Evolutionary conservation across 73 alveolate genomes (phyloP).

Genomic region (Symbiodinium natans): DNA sequence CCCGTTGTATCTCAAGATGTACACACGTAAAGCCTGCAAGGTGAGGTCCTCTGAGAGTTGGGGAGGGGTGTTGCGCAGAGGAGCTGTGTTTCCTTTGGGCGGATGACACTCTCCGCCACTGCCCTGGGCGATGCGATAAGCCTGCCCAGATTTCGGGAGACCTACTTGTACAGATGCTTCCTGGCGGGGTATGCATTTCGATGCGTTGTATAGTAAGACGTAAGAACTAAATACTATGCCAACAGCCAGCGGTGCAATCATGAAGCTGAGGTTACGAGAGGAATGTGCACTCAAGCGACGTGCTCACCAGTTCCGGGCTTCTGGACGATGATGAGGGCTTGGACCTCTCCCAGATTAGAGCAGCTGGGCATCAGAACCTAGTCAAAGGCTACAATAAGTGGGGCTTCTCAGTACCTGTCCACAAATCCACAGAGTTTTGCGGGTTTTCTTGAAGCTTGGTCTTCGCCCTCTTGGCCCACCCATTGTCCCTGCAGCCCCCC

Average conservation of each 20-base stretch:
- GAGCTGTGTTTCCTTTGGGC: conserved; percentile 55
- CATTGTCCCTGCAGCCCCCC: too few relatives aligned
- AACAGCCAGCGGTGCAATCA: too few relatives aligned
- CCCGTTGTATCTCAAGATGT: too few relatives aligned
- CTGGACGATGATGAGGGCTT: conserved; percentile 14
- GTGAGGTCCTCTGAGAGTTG: too few relatives aligned
- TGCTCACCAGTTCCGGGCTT: background rate
- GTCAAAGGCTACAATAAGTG: background rate
- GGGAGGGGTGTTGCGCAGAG: too few relatives aligned
- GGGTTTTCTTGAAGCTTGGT: too few relatives aligned
- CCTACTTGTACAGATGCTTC: conserved; percentile 59
- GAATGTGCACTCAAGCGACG: conserved; percentile 24
- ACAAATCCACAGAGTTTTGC: too few relatives aligned
- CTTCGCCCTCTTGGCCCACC: too few relatives aligned
- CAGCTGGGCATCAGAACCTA: background rate
- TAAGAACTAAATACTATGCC: background rate
- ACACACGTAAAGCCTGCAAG: too few relatives aligned
- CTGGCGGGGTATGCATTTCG: background rate
- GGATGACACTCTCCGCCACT: conserved; percentile 16
- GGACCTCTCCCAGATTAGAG: conserved; percentile 42
- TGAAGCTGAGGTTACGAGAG: conserved; percentile 29
- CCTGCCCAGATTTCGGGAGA: conserved; percentile 18
- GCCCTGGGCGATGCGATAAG: background rate
- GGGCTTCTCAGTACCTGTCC: too few relatives aligned
- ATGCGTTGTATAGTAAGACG: background rate